A percentile compares a stretch with the other conserved stretches of the same genome.
Evolutionary conservation across 257 asterid genomes (phyloP).

Genomic region (Misopates orontium): DNA sequence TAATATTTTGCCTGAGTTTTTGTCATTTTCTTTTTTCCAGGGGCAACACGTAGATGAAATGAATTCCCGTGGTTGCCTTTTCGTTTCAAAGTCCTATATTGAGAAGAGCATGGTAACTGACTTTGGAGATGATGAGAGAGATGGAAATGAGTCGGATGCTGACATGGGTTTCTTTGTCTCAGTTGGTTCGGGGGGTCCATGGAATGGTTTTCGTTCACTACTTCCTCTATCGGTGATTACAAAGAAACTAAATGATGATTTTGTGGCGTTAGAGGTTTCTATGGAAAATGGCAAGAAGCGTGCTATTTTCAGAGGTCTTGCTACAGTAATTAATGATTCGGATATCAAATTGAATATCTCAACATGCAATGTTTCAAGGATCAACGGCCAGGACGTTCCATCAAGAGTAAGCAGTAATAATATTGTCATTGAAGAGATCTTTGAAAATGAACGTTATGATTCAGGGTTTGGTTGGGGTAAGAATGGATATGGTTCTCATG

Average conservation of each 20-base stretch:
- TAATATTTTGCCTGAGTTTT: constrained; percentile 21
- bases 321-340: constrained; percentile 73
- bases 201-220: constrained; percentile 94
- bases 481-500: constrained; percentile 35
- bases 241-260: constrained; percentile 70
- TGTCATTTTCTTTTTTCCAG: constrained; percentile 41
- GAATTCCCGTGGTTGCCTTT: constrained; percentile 55
- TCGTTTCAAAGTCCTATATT: constrained; percentile 71
- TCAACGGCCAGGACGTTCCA: constrained; percentile 41
- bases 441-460: constrained; percentile 59
- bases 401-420: constrained; percentile 39
- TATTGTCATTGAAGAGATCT: constrained; percentile 54
- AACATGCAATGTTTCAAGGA: constrained; percentile 45
- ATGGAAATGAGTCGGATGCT: constrained; percentile 48
- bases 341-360: constrained; percentile 76
- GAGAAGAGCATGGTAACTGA: constrained; percentile 68
- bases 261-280: constrained; percentile 82
- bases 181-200: constrained; percentile 78
- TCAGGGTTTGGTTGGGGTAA: constrained; percentile 60
- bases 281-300: constrained; percentile 84
- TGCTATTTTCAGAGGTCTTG: constrained; percentile 82
- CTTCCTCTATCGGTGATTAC: constrained; percentile 82
- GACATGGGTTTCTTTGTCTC: constrained; percentile 91
- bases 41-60: constrained; percentile 57
- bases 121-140: constrained; percentile 46